Evolutionary conservation across 1,284 basidiomycete species (phyloP).

Genomic region (Schizophyllum commune): DNA sequence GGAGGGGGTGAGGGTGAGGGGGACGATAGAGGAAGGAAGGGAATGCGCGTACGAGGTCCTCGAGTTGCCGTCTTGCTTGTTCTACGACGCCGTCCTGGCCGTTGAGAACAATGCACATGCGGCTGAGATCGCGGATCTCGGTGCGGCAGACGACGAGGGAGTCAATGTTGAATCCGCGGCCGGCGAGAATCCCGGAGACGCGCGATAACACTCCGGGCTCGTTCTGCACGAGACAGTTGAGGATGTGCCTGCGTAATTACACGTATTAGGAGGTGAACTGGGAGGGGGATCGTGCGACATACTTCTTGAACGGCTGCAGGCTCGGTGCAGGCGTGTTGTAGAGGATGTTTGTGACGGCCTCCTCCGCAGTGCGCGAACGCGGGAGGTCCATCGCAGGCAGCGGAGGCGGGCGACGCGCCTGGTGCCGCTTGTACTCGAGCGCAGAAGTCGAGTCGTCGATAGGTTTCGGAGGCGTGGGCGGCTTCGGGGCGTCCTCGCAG

Average conservation of each 20-base stretch:
- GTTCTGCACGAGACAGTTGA: constrained; percentile 99
- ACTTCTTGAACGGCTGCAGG: constrained; percentile 93
- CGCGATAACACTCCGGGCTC: constrained; percentile 98
- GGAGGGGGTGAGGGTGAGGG: constrained; percentile 3
- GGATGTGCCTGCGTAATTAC: constrained; percentile 60
- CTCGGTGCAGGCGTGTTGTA: constrained; percentile 95
- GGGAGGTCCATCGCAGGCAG: constrained; percentile 72
- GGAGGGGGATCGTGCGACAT: constrained; percentile 18
- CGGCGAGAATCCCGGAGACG: constrained; percentile 95
- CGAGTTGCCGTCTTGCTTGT: constrained; percentile 89
- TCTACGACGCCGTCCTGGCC: constrained; percentile 98
- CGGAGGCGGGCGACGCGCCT: constrained; percentile 67
- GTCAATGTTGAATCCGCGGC: constrained; percentile 98
- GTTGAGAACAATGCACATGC: constrained; percentile 96
- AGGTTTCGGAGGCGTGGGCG: constrained; percentile 59
- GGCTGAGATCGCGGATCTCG: constrained; percentile 93
- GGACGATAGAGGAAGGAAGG: not conserved
- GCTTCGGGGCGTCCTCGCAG: constrained; percentile 32
- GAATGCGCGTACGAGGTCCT: constrained; percentile 71
- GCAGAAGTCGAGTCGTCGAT: constrained; percentile 92
- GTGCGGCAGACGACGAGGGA: constrained; percentile 98
- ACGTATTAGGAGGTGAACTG: too few species aligned
- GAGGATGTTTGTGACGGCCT: constrained; percentile 91
- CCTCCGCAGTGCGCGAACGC: constrained; percentile 76
- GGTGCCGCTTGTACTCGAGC: constrained; percentile 83